phyloP scores from a whole-genome alignment of 176 grass and related monocot species.

The Phoenix dactylifera region DNA sequence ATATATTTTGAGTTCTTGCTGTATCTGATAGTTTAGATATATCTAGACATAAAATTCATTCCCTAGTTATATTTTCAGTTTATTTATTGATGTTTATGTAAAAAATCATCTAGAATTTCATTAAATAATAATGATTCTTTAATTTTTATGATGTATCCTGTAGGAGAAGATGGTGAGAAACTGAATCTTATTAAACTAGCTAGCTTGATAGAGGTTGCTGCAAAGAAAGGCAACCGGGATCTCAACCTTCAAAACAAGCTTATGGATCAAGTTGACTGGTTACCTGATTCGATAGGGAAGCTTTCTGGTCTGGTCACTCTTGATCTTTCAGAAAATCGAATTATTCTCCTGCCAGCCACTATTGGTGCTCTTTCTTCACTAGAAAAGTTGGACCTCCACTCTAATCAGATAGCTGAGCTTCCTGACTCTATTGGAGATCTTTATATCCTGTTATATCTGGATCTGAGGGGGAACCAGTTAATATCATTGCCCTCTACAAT shows the following conservation, averaged over 20 bases:
- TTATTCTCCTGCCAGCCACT: constrained; percentile 49
- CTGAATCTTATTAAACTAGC: constrained; percentile 79
- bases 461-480: constrained; percentile 81
- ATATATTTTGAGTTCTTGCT: too few species aligned
- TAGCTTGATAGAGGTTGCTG: constrained; percentile 74
- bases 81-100: too few species aligned
- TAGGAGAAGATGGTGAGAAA: constrained; percentile 53
- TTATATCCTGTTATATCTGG: constrained; percentile 49
- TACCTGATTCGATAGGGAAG: constrained; percentile 94
- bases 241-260: constrained; percentile 73
- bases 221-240: constrained; percentile 63
- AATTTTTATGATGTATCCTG: constrained; percentile 24
- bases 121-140: constrained; percentile 5
- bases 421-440: constrained; percentile 73
- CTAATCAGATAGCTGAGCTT: constrained; percentile 61
- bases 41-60: too few species aligned
- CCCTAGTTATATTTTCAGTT: too few species aligned
- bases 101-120: too few species aligned
- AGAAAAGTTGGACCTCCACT: constrained; percentile 67
- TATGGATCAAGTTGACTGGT: constrained; percentile 74
- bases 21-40: too few species aligned
- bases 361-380: constrained; percentile 82
- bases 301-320: constrained; percentile 62
- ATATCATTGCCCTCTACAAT: constrained; percentile 49
- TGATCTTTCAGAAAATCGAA: constrained; percentile 72